Evolutionary conservation across 139 green algal genomes (phyloP), one percentile per base, ranked within the genome.

Genomic region (Spirogloea muscicola): DNA sequence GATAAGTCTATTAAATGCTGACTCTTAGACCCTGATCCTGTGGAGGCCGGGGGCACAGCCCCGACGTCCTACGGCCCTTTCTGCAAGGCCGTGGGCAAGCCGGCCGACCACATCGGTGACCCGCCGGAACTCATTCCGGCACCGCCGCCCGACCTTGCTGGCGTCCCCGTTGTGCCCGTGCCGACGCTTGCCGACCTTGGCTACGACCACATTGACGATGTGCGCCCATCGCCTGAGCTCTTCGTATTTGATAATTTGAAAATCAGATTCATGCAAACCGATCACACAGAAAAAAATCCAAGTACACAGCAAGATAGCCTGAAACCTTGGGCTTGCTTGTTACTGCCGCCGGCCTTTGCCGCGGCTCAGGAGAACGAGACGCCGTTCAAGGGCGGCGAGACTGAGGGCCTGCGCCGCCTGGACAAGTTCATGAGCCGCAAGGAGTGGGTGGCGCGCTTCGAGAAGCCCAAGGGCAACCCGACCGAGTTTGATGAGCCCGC

Each of bases 381-480:
- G 43, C 43, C 43, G 43, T 51, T 51, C 13, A 13, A 51, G 43
- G 43, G 43, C 43, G 43, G 43, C 10, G 43, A 51, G 43, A 51
- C 43, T 10, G 10, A 51, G 10, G 43, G 10, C 10, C 43, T 51
- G 43, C 10, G 10, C 10, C 43, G 43, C 10, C 43, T 51, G 43
- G 43, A 51, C 10, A 10, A 13, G 10, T 51, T 51, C 43, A 51
- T 51, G 43, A 13, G 10, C 10, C 55, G 29, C 55, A 13, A 84
- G 70, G 44, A 74, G 4, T 93, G 89, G 90, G 87, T 95, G 33
- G 82, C 79, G 3, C 68, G 38, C 2, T 96, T 96, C 84, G 88
- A 95, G 59, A 96, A 96, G 82, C 91, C 91, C 31, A 88, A 92
- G 42, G 91, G 87, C 6, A 85, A 96, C 72, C 91, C 91, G 13